Conservation (phyloP, 106 monocot genomes). For the Dendrobium catenatum region DNA sequence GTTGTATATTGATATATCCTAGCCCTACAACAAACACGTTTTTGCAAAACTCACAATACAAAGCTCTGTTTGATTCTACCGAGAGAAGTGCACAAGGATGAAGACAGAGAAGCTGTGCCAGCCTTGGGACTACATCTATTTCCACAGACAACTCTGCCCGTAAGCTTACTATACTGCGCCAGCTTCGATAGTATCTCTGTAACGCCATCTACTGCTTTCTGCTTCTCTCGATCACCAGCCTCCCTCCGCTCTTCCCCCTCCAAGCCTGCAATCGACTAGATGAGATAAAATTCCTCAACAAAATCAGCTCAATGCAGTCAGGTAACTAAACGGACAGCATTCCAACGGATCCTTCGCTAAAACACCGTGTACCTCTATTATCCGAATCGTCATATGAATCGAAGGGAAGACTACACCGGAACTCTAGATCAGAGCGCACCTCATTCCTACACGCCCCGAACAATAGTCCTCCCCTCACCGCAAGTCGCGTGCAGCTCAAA, state of each 20-base stretch:
- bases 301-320: not conserved
- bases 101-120: constrained; percentile 35
- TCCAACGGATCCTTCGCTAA: no score
- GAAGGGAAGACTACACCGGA: constrained; percentile 19
- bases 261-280: constrained; percentile 30
- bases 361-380: constrained; percentile 38
- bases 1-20: not conserved
- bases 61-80: constrained; percentile 99
- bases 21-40: constrained; percentile 14
- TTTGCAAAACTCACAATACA: constrained; percentile 93
- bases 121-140: constrained; percentile 36
- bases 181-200: constrained; percentile 52
- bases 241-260: constrained; percentile 57
- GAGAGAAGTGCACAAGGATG: constrained; percentile 72
- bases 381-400: constrained; percentile 43
- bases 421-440: constrained; percentile 30
- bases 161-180: constrained; percentile 58
- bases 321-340: not conserved
- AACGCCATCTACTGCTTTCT: constrained; percentile 55
- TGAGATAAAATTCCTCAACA: not conserved
- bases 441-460: constrained; percentile 55
- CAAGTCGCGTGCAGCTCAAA: not conserved
- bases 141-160: constrained; percentile 46
- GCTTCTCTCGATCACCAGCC: constrained; percentile 62
- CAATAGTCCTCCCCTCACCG: constrained; percentile 11